A percentile compares a stretch with the other conserved stretches of the same genome.
Evolutionary conservation across 257 asterid genomes (phyloP).

Genomic region (Solanum verrucosum): DNA sequence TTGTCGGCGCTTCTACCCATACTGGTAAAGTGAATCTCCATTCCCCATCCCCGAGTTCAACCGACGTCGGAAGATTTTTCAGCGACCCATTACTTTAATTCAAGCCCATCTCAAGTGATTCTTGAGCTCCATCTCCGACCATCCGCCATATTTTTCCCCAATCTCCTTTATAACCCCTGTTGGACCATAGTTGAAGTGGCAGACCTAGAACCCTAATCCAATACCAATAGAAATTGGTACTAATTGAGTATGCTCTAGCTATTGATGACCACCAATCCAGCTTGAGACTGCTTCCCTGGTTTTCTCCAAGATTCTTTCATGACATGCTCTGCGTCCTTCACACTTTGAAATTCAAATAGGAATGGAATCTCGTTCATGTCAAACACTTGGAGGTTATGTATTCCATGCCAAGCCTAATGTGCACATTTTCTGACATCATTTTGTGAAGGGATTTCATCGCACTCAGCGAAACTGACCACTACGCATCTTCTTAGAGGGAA

Average conservation of each 20-base stretch:
- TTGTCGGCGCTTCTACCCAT: background rate
- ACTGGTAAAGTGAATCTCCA: background rate
- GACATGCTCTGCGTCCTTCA: background rate
- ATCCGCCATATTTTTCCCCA: background rate
- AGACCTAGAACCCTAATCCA: background rate
- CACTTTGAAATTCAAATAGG: background rate
- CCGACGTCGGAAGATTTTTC: background rate
- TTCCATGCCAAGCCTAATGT: background rate
- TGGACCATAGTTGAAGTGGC: background rate
- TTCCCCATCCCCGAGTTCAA: background rate
- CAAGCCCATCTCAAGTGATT: background rate
- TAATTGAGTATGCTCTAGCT: background rate
- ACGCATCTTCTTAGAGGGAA: background rate
- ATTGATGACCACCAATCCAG: background rate
- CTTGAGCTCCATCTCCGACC: background rate
- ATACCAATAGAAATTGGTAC: background rate
- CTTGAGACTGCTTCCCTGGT: background rate
- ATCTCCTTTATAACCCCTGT: background rate
- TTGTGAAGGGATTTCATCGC: background rate
- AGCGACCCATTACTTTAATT: background rate
- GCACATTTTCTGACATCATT: background rate
- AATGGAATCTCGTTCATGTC: background rate
- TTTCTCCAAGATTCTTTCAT: background rate
- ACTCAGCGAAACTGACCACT: background rate
- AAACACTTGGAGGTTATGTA: background rate